Base-by-base conservation (phyloP, 768 basidiomycete species). In the Rhodotorula graminis region DNA sequence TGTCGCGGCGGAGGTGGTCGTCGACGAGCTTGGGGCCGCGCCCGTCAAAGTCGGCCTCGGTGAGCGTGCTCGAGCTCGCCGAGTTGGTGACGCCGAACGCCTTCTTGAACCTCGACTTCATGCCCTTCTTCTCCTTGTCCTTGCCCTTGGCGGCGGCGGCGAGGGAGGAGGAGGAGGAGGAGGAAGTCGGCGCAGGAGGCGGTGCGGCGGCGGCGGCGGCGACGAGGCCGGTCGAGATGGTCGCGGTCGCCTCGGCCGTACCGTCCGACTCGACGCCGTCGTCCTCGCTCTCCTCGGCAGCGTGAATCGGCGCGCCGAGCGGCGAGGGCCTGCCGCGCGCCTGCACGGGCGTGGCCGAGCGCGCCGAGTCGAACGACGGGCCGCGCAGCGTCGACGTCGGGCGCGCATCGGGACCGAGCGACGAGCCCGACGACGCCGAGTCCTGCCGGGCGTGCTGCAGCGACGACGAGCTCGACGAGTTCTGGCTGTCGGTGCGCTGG, bases 41-140 rank as follows among this genome's bases (percentile, higher is more conserved):
- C 2, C 72, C 72, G 57, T 69, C 68, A 21, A 73, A 27, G 33
- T 65, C 64, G 18, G 46, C n/a, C 47, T 69, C 64, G 3, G 65
- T n/a, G 40, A 67, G 44, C 2, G 65, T 65, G 29, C 29, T 42
- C 29, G 69, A 57, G 44, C 59, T 40, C 23, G 53, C 37, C n/a
- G 68, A 56, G 16, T 46, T 15, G 15, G 57, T 53, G 2, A 44
- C 59, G 47, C 72, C 70, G 46, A 72, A 75, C 60, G 74, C 70
- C 67, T 75, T 75, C 61, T 75, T 75, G 67, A 69, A 72, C 42
- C 69, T 55, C 33, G 50, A 57, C 61, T 57, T 64, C 64, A 75
- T 69, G 25, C 74, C 74, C 60, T 68, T 71, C 59, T 75, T 75
- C 46, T 74, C 70, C 66, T 74, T 71, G 31, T 65, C 66, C 58